Conservation (phyloP, 1,284 basidiomycete genomes). For the Leccinum pachyderme region DNA sequence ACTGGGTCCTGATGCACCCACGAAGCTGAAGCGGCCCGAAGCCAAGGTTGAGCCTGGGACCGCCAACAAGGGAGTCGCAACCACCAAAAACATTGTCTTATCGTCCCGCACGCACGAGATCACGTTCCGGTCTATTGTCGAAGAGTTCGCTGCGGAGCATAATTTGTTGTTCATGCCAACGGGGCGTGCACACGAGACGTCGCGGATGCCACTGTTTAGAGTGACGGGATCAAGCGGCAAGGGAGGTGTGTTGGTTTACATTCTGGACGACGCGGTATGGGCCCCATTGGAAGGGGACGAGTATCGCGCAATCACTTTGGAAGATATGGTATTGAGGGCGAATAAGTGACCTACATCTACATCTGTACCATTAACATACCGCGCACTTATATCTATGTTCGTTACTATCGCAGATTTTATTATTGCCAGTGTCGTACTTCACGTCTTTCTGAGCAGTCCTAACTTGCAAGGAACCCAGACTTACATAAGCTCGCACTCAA, state of each 20-base stretch:
- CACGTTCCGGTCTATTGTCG: constrained; percentile 88
- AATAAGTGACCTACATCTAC: constrained; percentile 21
- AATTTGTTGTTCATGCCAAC: constrained; percentile 89
- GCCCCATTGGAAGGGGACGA: constrained; percentile 52
- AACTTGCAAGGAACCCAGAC: too few species aligned
- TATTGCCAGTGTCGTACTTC: too few species aligned
- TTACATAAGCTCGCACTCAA: too few species aligned
- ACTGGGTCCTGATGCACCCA: constrained; percentile 71
- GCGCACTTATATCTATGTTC: not conserved
- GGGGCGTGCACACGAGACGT: constrained; percentile 76
- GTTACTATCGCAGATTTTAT: not conserved
- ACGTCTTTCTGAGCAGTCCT: too few species aligned
- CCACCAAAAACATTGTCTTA: constrained; percentile 22
- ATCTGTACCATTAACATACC: not conserved
- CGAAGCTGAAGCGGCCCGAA: constrained; percentile 65
- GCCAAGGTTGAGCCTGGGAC: constrained; percentile 42
- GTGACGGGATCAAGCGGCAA: constrained; percentile 82
- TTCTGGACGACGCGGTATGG: constrained; percentile 89
- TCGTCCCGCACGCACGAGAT: constrained; percentile 66
- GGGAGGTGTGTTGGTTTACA: constrained; percentile 81
- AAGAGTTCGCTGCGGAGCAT: constrained; percentile 79
- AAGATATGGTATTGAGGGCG: constrained; percentile 70
- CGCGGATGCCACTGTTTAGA: constrained; percentile 84
- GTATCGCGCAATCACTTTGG: constrained; percentile 60
- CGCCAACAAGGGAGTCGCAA: constrained; percentile 2